A percentile compares a stretch with the other conserved stretches of the same genome.
phyloP scores from a whole-genome alignment of 2,329 filamentous ascomycete species.

The Aureobasidium musti region DNA sequence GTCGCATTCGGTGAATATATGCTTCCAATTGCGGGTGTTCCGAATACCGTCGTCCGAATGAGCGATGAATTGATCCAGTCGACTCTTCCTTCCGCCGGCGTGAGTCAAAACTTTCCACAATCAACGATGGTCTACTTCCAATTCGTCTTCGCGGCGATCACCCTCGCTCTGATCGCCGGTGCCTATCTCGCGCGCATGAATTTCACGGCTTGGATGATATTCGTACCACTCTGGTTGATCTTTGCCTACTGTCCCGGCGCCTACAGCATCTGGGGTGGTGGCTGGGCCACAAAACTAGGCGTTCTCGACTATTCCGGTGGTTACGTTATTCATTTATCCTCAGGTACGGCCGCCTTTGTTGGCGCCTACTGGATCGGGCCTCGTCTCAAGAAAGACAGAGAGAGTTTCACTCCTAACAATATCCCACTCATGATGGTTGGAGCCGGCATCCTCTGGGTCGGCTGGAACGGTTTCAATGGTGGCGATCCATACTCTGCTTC shows the following conservation, averaged over 20 bases:
- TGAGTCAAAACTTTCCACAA: constrained; percentile 49
- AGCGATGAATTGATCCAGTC: constrained; percentile 49
- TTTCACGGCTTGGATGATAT: constrained; percentile 56
- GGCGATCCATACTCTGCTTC: constrained; percentile 56
- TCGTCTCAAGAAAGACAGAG: constrained; percentile 49
- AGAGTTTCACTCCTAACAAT: constrained; percentile 53
- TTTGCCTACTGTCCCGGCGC: constrained; percentile 50
- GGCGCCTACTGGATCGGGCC: constrained; percentile 54
- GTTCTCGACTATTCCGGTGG: constrained; percentile 57
- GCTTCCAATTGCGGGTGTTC: constrained; percentile 53
- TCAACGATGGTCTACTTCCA: constrained; percentile 58
- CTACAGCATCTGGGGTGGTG: constrained; percentile 52
- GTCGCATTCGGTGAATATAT: constrained; percentile 54
- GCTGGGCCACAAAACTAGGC: constrained; percentile 50
- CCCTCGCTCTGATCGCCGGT: constrained; percentile 52
- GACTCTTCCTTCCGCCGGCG: constrained; percentile 46
- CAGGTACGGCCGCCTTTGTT: constrained; percentile 54
- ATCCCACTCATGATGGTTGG: constrained; percentile 50
- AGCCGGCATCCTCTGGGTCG: constrained; percentile 55
- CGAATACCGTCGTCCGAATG: constrained; percentile 51
- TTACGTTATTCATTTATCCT: constrained; percentile 57
- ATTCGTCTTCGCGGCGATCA: constrained; percentile 57
- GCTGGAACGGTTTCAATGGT: constrained; percentile 58
- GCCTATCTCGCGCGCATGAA: constrained; percentile 54
- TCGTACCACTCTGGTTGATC: constrained; percentile 56